A percentile compares a stretch with the other conserved stretches of the same genome.
Evolutionary conservation across 768 basidiomycete species (phyloP).

Genomic region (Pleurotus salmoneostramineus): DNA sequence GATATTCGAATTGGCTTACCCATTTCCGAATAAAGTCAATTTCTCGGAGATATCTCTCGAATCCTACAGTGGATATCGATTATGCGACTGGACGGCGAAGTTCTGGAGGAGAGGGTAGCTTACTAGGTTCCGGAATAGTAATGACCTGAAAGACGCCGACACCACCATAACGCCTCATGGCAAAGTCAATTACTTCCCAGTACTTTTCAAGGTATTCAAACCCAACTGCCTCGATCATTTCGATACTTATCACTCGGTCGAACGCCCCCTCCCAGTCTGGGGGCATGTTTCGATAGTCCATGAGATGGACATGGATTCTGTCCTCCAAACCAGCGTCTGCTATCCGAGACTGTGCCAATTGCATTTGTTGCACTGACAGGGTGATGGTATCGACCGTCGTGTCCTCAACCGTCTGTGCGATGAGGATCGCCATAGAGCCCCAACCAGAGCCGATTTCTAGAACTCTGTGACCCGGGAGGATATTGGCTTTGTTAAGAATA

Average conservation of each 20-base stretch:
- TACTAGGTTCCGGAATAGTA: slow-evolving; percentile 69
- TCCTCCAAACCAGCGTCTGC: slow-evolving; percentile 44
- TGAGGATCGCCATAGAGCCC: slow-evolving; percentile 67
- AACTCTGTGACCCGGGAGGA: slow-evolving; percentile 51
- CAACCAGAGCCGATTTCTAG: slow-evolving; percentile 80
- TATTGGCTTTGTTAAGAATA: slow-evolving; percentile 61
- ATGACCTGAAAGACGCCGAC: slow-evolving; percentile 74
- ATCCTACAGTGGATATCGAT: slow-evolving; percentile 28
- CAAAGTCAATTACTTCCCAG: slow-evolving; percentile 64
- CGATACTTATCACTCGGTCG: slow-evolving; percentile 68
- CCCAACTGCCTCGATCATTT: slow-evolving; percentile 79
- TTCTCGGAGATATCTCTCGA: slow-evolving; percentile 49
- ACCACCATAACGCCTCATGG: slow-evolving; percentile 51
- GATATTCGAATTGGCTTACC: slow-evolving; percentile 35
- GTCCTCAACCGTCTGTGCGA: slow-evolving; percentile 48
- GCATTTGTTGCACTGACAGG: slow-evolving; percentile 62
- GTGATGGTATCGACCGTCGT: slow-evolving; percentile 71
- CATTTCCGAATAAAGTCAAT: slow-evolving; percentile 81
- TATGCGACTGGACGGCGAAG: neutral
- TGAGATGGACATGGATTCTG: slow-evolving; percentile 62
- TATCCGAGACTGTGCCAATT: slow-evolving; percentile 53
- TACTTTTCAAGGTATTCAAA: slow-evolving; percentile 61
- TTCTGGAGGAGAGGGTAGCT: slow-evolving; percentile 20
- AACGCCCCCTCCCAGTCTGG: slow-evolving; percentile 60
- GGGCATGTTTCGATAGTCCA: slow-evolving; percentile 71